These are phyloP conservation scores for Lactarius evosmus DNA, from an alignment of 768 basidiomycete genomes.

Conservation along the genomic window DNA sequence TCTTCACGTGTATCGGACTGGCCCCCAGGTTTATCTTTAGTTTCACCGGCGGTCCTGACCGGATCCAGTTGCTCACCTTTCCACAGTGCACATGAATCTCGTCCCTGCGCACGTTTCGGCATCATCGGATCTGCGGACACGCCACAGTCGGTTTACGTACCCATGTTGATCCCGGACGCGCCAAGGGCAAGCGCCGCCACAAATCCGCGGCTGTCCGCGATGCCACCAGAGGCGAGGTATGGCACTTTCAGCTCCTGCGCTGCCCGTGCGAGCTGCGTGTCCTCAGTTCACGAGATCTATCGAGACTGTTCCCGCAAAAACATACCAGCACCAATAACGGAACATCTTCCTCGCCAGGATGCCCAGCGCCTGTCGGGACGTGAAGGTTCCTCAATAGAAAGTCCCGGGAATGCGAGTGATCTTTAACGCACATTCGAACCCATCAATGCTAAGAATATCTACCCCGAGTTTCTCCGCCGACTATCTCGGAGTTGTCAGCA, in stretches of 20 bases:
- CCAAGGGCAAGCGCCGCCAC: slow-evolving; percentile 80
- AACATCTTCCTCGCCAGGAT: slow-evolving; percentile 93
- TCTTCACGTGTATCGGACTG: slow-evolving; percentile 82
- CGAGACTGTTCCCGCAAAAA: background rate
- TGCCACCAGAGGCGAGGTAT: slow-evolving; percentile 87
- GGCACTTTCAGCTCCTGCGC: slow-evolving; percentile 80
- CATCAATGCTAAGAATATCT: slow-evolving; percentile 87
- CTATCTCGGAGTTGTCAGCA: slow-evolving; percentile 30
- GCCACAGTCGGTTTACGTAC: slow-evolving; percentile 29
- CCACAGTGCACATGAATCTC: slow-evolving; percentile 89
- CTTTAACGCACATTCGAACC: slow-evolving; percentile 71
- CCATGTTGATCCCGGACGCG: slow-evolving; percentile 87
- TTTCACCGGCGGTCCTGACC: background rate
- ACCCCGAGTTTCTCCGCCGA: slow-evolving; percentile 73
- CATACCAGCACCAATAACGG: slow-evolving; percentile 77
- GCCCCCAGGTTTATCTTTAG: background rate
- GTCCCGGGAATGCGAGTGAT: background rate
- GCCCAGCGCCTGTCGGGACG: slow-evolving; percentile 70
- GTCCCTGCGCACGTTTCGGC: slow-evolving; percentile 44
- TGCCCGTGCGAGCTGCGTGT: slow-evolving; percentile 74
- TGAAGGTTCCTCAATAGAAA: background rate
- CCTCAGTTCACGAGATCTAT: background rate
- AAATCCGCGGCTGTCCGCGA: slow-evolving; percentile 83
- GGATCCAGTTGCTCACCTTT: slow-evolving; percentile 47
- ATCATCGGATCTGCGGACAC: background rate